A percentile compares a stretch with the other conserved stretches of the same genome.
phyloP scores from a whole-genome alignment of 1,139 yeast genomes.

The Meyerozyma carpophila region DNA sequence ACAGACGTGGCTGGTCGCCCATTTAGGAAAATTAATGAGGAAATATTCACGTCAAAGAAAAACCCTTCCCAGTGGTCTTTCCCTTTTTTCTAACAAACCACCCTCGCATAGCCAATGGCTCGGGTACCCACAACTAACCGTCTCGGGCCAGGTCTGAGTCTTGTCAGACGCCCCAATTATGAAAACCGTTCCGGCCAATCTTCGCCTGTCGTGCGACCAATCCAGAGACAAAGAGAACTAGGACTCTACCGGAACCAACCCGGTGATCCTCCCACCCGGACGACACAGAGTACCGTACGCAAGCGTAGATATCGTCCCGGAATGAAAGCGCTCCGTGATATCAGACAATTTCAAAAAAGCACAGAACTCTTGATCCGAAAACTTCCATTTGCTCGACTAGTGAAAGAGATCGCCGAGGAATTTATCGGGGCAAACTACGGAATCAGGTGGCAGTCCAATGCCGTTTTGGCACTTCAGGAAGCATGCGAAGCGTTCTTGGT shows the following conservation, averaged over 20 bases:
- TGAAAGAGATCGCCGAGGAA: constrained; percentile 74
- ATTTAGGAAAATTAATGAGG: neutral
- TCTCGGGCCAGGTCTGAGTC: neutral
- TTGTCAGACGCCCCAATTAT: neutral
- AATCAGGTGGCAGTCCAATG: constrained; percentile 85
- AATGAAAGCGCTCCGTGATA: constrained; percentile 70
- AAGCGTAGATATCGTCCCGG: constrained; percentile 63
- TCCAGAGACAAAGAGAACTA: constrained; percentile 14
- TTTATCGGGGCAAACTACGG: constrained; percentile 56
- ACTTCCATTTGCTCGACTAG: constrained; percentile 86
- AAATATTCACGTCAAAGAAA: neutral
- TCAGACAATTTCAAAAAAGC: constrained; percentile 69
- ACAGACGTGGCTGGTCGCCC: constrained; percentile 1
- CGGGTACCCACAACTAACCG: neutral
- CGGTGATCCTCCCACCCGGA: constrained; percentile 19
- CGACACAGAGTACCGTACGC: constrained; percentile 9
- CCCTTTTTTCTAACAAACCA: neutral
- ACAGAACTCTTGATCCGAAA: constrained; percentile 76
- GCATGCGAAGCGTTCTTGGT: constrained; percentile 89
- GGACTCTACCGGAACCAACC: constrained; percentile 44
- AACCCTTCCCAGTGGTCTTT: neutral
- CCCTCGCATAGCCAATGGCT: neutral
- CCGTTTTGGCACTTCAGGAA: constrained; percentile 84
- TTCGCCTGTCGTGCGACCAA: neutral
- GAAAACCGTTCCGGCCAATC: neutral